Evolutionary conservation across 768 basidiomycete species (phyloP), one percentile per base, ranked within the genome.

Genomic region (Suillus sp.): DNA sequence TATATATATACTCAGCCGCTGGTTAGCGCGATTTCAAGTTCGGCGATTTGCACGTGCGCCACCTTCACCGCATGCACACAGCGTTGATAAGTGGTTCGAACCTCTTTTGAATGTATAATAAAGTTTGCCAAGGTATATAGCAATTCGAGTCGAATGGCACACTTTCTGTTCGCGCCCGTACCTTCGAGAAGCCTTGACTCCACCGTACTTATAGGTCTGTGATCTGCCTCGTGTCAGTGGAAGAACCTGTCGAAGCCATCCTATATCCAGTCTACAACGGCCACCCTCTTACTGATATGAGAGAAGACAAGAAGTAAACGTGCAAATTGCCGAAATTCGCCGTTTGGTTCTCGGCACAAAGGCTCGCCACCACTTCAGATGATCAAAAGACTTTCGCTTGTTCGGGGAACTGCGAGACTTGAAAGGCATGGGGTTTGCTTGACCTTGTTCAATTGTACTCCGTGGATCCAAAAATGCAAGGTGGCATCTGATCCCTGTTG

Each of bases 271-370:
- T 40, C 10, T 57, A 20, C 37, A 57, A 4, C 38, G 9, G 20
- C 27, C 56, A 57, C 3, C 25, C 35, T 51, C 18, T 30, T 25
- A 37, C 37, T 40, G 56, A 57, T 57, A 37, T 38, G 25, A 27
- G 10, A 40, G 38, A 57, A 57, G 25, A 57, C 18, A 27, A 9
- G n/a, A 38, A 38, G 35, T 20, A 7, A 16, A 40, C 11, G 11
- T 57, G 56, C 56, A 57, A 20, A 57, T 57, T 40, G 56, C 56
- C 56, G 56, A 57, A 57, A 40, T 25, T 30, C 38, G 25, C 56
- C 38, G 38, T 25, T 18, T 53, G 22, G 55, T 56, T 40, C 56
- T 57, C 38, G 18, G 22, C 16, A 38, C 16, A 18, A 40, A 40
- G 20, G 20, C 20, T 40, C 25, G 37, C 37, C 10, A 27, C n/a